A percentile compares a stretch with the other conserved stretches of the same genome.
Conservation (phyloP, 2,329 filamentous ascomycete species). For the Fusarium bactridioides region DNA sequence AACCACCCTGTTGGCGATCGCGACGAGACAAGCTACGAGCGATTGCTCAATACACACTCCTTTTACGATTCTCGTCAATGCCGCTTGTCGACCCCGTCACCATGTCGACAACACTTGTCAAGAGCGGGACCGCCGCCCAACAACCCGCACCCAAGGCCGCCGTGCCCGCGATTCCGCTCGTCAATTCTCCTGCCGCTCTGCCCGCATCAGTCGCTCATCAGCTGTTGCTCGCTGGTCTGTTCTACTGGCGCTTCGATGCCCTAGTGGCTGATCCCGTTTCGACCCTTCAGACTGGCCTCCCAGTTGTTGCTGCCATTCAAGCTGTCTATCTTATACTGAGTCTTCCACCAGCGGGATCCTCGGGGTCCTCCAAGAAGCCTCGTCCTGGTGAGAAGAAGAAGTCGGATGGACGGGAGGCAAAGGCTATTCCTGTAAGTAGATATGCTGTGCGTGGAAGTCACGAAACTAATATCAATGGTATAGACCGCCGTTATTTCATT, state of each 20-base stretch:
- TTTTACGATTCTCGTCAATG: constrained; percentile 36
- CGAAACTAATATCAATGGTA: constrained; percentile 10
- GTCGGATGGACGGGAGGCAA: constrained; percentile 53
- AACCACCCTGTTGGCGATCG: constrained; percentile 26
- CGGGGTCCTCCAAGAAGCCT: constrained; percentile 56
- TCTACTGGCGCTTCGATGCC: constrained; percentile 68
- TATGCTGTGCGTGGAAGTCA: too few species aligned
- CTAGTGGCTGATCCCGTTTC: constrained; percentile 75
- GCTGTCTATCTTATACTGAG: constrained; percentile 68
- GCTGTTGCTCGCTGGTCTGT: constrained; percentile 69
- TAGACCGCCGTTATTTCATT: constrained; percentile 58
- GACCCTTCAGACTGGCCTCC: constrained; percentile 67
- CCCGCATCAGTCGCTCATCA: constrained; percentile 74
- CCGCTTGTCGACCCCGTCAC: constrained; percentile 48
- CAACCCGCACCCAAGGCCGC: constrained; percentile 38
- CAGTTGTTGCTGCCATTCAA: constrained; percentile 71
- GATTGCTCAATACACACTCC: constrained; percentile 28
- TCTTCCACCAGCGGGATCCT: constrained; percentile 66
- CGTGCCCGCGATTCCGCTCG: constrained; percentile 50
- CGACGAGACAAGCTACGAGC: constrained; percentile 29
- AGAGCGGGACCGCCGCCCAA: constrained; percentile 43
- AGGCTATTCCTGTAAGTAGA: constrained; percentile 55
- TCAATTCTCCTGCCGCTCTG: constrained; percentile 50
- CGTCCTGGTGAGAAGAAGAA: constrained; percentile 65
- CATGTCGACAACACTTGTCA: constrained; percentile 49